phyloP scores from a whole-genome alignment of 2,329 filamentous ascomycete genomes.

The Trichoderma sp. region DNA sequence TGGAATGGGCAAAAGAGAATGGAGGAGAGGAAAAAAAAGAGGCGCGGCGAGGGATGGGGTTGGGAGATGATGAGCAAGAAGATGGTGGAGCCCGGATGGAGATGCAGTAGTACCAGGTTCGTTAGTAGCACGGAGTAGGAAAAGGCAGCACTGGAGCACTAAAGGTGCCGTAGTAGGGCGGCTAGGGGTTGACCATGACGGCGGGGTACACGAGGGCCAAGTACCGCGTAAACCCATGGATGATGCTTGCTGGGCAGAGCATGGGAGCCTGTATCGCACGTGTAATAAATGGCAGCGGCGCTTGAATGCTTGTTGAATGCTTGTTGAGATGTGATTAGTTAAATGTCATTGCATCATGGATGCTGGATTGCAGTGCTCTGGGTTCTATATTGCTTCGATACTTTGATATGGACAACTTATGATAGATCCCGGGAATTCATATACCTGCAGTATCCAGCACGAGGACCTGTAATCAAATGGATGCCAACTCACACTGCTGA shows the following conservation, averaged over 20 bases:
- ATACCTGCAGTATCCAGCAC: background rate
- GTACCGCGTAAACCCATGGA: background rate
- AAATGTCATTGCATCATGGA: background rate
- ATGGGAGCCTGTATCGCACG: background rate
- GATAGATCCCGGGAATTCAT: background rate
- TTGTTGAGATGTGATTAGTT: background rate
- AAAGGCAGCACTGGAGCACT: background rate
- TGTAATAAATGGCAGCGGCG: background rate
- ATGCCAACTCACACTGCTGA: too few species aligned
- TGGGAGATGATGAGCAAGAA: slow-evolving; percentile 16
- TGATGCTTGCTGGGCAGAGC: background rate
- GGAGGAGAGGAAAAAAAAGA: background rate
- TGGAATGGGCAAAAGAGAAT: background rate
- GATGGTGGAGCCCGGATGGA: slow-evolving; percentile 11
- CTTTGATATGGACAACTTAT: background rate
- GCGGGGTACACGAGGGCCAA: background rate
- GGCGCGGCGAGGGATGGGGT: slow-evolving; percentile 6
- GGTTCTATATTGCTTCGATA: background rate
- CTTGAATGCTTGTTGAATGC: background rate
- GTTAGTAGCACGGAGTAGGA: slow-evolving; percentile 1
- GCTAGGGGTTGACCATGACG: background rate
- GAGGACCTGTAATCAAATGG: too few species aligned
- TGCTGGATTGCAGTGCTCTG: background rate
- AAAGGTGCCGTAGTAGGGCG: background rate
- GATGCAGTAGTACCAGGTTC: background rate